Base-by-base conservation (phyloP, 306 rosid species). In the Citrullus colocynthis region DNA sequence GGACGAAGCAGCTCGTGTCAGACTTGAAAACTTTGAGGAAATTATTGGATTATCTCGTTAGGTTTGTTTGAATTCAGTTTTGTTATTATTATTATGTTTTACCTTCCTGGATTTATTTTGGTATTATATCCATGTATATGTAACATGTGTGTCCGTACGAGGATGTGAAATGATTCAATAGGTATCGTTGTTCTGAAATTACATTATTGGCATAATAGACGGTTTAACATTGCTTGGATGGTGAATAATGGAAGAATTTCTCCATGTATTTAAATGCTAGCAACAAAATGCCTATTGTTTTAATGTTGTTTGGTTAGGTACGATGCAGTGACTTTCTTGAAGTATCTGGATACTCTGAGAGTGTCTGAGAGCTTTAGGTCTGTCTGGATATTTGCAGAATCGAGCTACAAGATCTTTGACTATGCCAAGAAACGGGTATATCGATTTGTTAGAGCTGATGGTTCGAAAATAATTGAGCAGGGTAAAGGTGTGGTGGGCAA, bases 381-480 rank as follows among this genome's bases (percentile, higher is more conserved):
- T 1, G 95, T 92, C 62, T 95, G 97, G 98, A 86, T 95, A 86
- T 95, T 95, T 92, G 96, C 98, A 7, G 98, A 92, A 88, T 91
- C 96, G 8, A 95, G 98, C 84, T 92, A 88, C 85, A 92, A 90
- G 89, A 87, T 95, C 77, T 95, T 95, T 84, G 96, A 95, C 63
- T 92, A 57, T 82, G 95, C 97, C 28, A 95, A 95, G 93, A 95
- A 88, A 60, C 91, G 98, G 77, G 97, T 92, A 52, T 95, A 90
- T 84, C 90, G 89, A 56, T 90, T 90, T 66, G 92, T 45, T 75
- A 86, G 85, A 37, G 81, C 91, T 4, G 93, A 87, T 83, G 97
- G 93, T 81, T 76, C 81, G 78, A 88, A 82, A 79, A 49, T 89
- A 56, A 64, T 72, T 51, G 87, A 65, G 79, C 73, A 71, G 70